phyloP scores from a whole-genome alignment of 139 green algal species.

The Volvox reticuliferus region DNA sequence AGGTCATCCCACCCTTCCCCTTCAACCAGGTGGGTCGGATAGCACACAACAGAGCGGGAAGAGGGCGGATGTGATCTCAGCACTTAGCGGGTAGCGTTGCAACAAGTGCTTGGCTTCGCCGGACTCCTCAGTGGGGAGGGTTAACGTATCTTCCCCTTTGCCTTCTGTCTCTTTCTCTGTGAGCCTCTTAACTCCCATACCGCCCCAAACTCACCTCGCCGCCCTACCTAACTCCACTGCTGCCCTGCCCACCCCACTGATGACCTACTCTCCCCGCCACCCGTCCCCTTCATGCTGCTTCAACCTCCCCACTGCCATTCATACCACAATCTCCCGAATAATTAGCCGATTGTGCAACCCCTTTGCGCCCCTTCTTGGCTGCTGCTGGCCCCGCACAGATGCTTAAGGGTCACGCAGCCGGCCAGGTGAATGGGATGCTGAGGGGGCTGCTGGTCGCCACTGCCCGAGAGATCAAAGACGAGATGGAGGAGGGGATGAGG shows the following conservation, averaged over 20 bases:
- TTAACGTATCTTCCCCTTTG: no score
- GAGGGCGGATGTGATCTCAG: neutral
- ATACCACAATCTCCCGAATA: neutral
- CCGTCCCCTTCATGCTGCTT: neutral
- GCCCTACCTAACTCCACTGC: no score
- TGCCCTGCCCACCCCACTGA: no score
- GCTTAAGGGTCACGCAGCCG: slow-evolving; percentile 35
- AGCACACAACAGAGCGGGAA: neutral
- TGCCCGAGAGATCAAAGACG: neutral
- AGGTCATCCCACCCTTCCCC: slow-evolving; percentile 40
- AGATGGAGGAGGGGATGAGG: neutral
- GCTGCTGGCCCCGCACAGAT: neutral
- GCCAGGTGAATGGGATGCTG: slow-evolving; percentile 41
- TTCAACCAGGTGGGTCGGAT: slow-evolving; percentile 30
- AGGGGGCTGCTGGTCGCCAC: slow-evolving; percentile 36
- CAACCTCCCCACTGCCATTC: neutral
- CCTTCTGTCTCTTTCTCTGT: neutral
- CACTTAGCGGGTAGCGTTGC: neutral
- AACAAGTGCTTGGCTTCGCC: no score
- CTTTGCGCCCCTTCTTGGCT: neutral
- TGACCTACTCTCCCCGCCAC: no score
- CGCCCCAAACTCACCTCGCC: no score
- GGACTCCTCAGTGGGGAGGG: no score
- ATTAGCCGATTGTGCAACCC: neutral
- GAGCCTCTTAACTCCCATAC: no score